phyloP scores from a whole-genome alignment of 2,329 filamentous ascomycete species.

The Alternaria infectoria region DNA sequence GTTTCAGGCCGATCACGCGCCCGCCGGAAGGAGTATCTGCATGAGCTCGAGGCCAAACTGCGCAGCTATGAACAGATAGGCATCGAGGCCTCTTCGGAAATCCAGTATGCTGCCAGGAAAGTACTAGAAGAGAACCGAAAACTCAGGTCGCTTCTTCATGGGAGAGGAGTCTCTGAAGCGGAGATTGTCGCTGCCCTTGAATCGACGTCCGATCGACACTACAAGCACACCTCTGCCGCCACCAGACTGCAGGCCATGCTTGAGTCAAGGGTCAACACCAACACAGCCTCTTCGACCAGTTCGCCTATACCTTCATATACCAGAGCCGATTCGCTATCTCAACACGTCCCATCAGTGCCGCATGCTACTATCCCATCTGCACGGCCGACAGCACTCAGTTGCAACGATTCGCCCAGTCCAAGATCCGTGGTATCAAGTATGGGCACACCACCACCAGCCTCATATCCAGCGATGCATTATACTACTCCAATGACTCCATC shows the following conservation, averaged over 20 bases:
- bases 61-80: conserved; percentile 69
- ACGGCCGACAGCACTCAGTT: conserved; percentile 30
- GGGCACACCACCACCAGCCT: conserved; percentile 37
- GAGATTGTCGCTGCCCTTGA: conserved; percentile 53
- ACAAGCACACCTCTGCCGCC: conserved; percentile 38
- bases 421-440: conserved; percentile 41
- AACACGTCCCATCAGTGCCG: conserved; percentile 25
- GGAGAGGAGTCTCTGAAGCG: conserved; percentile 63
- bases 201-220: conserved; percentile 26
- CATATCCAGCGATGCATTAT: conserved; percentile 29
- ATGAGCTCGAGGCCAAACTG: conserved; percentile 70
- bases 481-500: conserved; percentile 26
- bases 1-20: conserved; percentile 69
- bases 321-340: conserved; percentile 21
- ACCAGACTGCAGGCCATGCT: conserved; percentile 40
- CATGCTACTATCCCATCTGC: conserved; percentile 30
- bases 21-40: conserved; percentile 74
- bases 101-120: conserved; percentile 71
- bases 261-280: conserved; percentile 35
- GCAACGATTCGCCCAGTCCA: conserved; percentile 39
- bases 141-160: conserved; percentile 64
- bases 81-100: conserved; percentile 71
- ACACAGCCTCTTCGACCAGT: conserved; percentile 24
- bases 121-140: conserved; percentile 74
- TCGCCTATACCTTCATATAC: conserved; percentile 22